phyloP scores from a whole-genome alignment of 177 flowering plant genomes.

The Vitis hybrid region DNA sequence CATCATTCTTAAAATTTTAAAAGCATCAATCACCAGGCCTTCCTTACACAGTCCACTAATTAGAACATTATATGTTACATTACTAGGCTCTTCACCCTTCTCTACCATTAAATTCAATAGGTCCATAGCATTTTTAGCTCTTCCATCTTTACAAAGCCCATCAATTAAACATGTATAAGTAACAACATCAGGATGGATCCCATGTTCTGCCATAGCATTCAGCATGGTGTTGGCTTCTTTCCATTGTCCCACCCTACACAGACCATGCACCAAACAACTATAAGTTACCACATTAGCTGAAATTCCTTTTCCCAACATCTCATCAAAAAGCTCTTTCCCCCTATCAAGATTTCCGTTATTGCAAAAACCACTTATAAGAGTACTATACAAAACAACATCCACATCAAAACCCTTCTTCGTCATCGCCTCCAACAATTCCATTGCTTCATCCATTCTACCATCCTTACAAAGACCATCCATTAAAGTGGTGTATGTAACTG shows the following conservation, averaged over 20 bases:
- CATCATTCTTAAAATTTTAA: conserved; percentile 47
- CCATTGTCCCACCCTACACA: conserved; percentile 49
- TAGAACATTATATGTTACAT: conserved; percentile 54
- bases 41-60: conserved; percentile 62
- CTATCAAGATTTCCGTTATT: conserved; percentile 33
- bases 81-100: conserved; percentile 57
- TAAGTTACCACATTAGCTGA: conserved; percentile 52
- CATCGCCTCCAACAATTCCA: conserved; percentile 53
- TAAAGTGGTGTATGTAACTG: conserved; percentile 42
- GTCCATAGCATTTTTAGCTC: conserved; percentile 43
- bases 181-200: conserved; percentile 50
- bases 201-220: conserved; percentile 41
- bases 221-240: conserved; percentile 50
- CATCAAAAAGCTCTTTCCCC: conserved; percentile 42
- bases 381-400: conserved; percentile 44
- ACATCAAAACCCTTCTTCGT: conserved; percentile 38
- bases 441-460: conserved; percentile 51
- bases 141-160: conserved; percentile 56
- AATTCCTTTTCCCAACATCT: conserved; percentile 52
- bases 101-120: conserved; percentile 49
- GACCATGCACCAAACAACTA: conserved; percentile 40
- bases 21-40: conserved; percentile 50
- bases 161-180: conserved; percentile 53
- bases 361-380: conserved; percentile 55
- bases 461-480: conserved; percentile 57